Conservation (phyloP, 208 protist species). For the Crithidia brevicula region DNA sequence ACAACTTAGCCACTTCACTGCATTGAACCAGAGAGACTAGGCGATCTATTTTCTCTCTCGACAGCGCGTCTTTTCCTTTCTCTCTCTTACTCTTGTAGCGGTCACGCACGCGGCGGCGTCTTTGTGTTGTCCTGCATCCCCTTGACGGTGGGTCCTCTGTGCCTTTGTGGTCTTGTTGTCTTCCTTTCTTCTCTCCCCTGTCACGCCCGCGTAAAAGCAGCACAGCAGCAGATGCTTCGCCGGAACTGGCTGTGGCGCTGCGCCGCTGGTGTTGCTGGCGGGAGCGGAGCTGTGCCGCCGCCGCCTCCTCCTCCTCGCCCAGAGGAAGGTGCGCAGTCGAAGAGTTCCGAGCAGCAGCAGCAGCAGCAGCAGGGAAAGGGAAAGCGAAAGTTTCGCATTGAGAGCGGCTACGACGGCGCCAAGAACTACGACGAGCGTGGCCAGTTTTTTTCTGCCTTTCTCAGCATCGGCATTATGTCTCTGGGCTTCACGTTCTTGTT, state of each 20-base stretch:
- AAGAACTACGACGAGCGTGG: conserved; percentile 81
- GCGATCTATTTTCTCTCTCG: no score
- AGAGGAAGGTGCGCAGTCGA: background rate
- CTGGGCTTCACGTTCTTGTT: conserved; percentile 90
- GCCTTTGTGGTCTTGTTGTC: background rate
- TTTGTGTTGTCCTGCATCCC: no score
- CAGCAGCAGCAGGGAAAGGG: background rate
- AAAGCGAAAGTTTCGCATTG: conserved; percentile 60
- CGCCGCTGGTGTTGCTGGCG: conserved; percentile 25
- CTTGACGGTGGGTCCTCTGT: no score
- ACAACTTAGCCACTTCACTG: no score
- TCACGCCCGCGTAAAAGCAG: no score
- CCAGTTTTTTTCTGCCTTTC: conserved; percentile 86
- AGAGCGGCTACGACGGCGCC: conserved; percentile 66
- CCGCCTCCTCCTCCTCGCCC: background rate
- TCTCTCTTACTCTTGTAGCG: no score
- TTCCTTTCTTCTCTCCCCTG: background rate
- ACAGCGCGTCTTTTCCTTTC: no score
- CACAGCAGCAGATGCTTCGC: conserved; percentile 42
- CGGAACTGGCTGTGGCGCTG: conserved; percentile 35
- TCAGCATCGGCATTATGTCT: conserved; percentile 77
- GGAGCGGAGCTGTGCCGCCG: conserved; percentile 6
- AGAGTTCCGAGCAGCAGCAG: background rate
- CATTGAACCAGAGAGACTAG: no score
- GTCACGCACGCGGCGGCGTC: no score